Evolutionary conservation across 345 rosid genomes (phyloP).

Genomic region (Ceriops decandra): DNA sequence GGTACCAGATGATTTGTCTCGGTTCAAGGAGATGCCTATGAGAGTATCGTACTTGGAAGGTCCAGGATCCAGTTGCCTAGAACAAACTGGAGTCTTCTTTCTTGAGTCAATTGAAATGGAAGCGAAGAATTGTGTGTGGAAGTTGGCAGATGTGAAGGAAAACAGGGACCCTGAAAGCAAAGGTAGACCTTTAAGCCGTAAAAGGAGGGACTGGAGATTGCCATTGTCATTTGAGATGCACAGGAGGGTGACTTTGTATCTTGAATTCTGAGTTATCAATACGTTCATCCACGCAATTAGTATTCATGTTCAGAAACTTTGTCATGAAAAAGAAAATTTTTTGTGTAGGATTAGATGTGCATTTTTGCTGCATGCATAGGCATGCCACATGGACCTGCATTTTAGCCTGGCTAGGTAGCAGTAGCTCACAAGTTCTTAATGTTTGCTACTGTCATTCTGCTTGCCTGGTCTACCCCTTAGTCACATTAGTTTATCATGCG

Average conservation of each 20-base stretch:
- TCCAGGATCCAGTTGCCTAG: constrained; percentile 29
- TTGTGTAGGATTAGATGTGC: background rate
- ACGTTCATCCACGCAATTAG: too few relatives aligned
- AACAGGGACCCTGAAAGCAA: constrained; percentile 72
- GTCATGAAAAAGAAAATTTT: background rate
- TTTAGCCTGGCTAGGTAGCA: background rate
- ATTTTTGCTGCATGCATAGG: background rate
- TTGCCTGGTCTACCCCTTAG: too few relatives aligned
- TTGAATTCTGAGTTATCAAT: constrained; percentile 37
- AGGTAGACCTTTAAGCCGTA: constrained; percentile 75
- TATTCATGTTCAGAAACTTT: background rate
- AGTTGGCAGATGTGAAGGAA: constrained; percentile 76
- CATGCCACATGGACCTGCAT: background rate
- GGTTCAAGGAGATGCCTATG: constrained; percentile 71
- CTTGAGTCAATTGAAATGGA: constrained; percentile 59
- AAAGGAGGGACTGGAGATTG: constrained; percentile 73
- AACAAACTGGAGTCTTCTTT: constrained; percentile 54
- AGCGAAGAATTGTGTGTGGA: constrained; percentile 65
- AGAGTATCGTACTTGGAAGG: constrained; percentile 56
- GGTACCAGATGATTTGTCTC: constrained; percentile 66
- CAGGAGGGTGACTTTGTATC: constrained; percentile 52
- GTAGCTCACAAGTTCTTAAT: too few relatives aligned
- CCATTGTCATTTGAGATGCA: constrained; percentile 49
- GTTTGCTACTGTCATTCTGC: too few relatives aligned
- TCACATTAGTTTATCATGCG: too few relatives aligned